Percentiles rank a stretch among this genome's conserved stretches.
phyloP scores from a whole-genome alignment of 768 basidiomycete species.

The Floccularia luteovirens region DNA sequence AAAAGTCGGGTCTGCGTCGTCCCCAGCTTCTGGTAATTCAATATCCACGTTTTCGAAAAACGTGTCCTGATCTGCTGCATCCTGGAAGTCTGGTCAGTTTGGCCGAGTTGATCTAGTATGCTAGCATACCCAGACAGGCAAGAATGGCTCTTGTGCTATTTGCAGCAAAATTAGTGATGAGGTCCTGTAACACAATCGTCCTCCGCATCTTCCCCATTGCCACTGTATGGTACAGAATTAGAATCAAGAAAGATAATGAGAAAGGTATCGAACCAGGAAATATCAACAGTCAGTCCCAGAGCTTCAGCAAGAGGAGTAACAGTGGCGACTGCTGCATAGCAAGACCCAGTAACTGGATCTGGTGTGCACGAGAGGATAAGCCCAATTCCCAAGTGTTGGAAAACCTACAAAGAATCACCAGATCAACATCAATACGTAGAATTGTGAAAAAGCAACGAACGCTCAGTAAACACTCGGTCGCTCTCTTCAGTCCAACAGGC shows the following conservation, averaged over 20 bases:
- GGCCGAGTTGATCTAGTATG: neutral
- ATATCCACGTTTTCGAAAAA: slow-evolving; percentile 15
- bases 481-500: slow-evolving; percentile 12
- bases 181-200: slow-evolving; percentile 15
- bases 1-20: slow-evolving; percentile 11
- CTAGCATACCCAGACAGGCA: slow-evolving; percentile 14
- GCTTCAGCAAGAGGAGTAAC: slow-evolving; percentile 12
- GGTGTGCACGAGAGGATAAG: slow-evolving; percentile 14
- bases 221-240: slow-evolving; percentile 5
- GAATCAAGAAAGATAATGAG: neutral
- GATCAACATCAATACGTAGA: neutral
- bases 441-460: slow-evolving; percentile 6
- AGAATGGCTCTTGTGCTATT: slow-evolving; percentile 15
- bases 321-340: slow-evolving; percentile 13
- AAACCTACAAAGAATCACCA: slow-evolving; percentile 4
- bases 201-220: slow-evolving; percentile 12
- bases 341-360: slow-evolving; percentile 13
- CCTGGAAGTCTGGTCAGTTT: slow-evolving; percentile 4
- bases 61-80: slow-evolving; percentile 10
- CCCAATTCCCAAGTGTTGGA: slow-evolving; percentile 12
- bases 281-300: slow-evolving; percentile 13
- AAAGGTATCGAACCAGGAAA: slow-evolving; percentile 10
- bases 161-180: slow-evolving; percentile 12
- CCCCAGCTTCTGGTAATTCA: slow-evolving; percentile 11
- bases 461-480: slow-evolving; percentile 13